Evolutionary conservation across 2,329 filamentous ascomycete species (phyloP).

Genomic region (Colletotrichum filicis): DNA sequence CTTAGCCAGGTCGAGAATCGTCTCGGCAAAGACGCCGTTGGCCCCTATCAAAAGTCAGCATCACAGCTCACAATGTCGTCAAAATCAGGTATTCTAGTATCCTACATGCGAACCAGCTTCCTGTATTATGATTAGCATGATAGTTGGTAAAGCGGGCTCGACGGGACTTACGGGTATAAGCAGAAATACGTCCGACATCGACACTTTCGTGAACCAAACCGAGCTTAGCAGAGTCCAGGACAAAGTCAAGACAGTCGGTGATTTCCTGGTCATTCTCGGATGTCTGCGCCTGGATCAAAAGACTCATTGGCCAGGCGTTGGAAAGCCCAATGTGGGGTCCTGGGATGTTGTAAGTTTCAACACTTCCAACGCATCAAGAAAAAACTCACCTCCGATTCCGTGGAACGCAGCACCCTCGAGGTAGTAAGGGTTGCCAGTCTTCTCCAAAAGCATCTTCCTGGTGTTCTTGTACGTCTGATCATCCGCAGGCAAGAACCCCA

Average conservation of each 20-base stretch:
- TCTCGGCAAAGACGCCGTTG: conserved; percentile 94
- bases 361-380: too few species aligned
- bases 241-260: conserved; percentile 73
- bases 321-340: conserved; percentile 81
- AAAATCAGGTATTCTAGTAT: neutral
- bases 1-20: conserved; percentile 88
- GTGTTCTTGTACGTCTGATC: conserved; percentile 89
- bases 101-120: conserved; percentile 89
- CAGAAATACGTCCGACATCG: conserved; percentile 73
- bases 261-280: conserved; percentile 88
- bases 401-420: conserved; percentile 80
- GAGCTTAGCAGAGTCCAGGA: conserved; percentile 79
- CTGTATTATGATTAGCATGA: conserved; percentile 44
- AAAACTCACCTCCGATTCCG: conserved; percentile 82
- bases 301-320: conserved; percentile 97
- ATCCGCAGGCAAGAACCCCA: conserved; percentile 76
- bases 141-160: neutral
- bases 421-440: conserved; percentile 88
- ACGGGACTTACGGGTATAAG: conserved; percentile 75
- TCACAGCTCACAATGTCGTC: neutral
- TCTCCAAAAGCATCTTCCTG: conserved; percentile 78
- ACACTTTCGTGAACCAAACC: conserved; percentile 94
- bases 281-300: conserved; percentile 92
- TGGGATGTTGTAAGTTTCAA: conserved; percentile 14
- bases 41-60: conserved; percentile 66